Percentiles rank a stretch among this genome's conserved stretches.
Evolutionary conservation across 2,329 filamentous ascomycete species (phyloP).

Genomic region (Furcasterigmium furcatum): DNA sequence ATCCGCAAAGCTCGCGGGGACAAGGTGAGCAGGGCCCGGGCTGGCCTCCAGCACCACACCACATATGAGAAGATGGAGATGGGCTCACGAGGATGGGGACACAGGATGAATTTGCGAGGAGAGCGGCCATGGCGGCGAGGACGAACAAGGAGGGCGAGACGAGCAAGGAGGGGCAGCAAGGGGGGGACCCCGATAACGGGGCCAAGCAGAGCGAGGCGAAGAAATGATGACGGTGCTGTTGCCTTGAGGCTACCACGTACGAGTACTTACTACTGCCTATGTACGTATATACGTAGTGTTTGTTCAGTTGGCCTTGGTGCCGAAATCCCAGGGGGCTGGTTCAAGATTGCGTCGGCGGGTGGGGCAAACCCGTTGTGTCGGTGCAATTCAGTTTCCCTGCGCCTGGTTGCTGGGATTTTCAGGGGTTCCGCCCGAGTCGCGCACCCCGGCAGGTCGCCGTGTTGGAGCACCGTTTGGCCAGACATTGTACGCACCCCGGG

Average conservation of each 20-base stretch:
- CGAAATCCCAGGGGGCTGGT: neutral
- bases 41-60: neutral
- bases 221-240: slow-evolving; percentile 12
- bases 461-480: too few relatives aligned
- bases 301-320: too few relatives aligned
- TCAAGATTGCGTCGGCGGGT: neutral
- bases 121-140: slow-evolving; percentile 29
- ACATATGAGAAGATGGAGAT: neutral
- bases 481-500: too few relatives aligned
- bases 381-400: too few relatives aligned
- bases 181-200: slow-evolving; percentile 6
- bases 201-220: slow-evolving; percentile 8
- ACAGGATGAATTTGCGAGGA: slow-evolving; percentile 30
- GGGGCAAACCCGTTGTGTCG: too few relatives aligned
- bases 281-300: too few relatives aligned
- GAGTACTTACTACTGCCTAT: too few relatives aligned
- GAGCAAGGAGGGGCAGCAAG: slow-evolving; percentile 12
- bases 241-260: too few relatives aligned
- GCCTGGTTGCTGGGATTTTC: too few relatives aligned
- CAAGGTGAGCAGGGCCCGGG: slow-evolving; percentile 23
- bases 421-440: too few relatives aligned
- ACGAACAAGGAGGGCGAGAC: slow-evolving; percentile 23
- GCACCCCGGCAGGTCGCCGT: too few relatives aligned
- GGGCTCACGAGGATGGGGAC: neutral
- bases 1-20: slow-evolving; percentile 37